phyloP scores from a whole-genome alignment of 495 filamentous ascomycete species.

The Darksidea phi region DNA sequence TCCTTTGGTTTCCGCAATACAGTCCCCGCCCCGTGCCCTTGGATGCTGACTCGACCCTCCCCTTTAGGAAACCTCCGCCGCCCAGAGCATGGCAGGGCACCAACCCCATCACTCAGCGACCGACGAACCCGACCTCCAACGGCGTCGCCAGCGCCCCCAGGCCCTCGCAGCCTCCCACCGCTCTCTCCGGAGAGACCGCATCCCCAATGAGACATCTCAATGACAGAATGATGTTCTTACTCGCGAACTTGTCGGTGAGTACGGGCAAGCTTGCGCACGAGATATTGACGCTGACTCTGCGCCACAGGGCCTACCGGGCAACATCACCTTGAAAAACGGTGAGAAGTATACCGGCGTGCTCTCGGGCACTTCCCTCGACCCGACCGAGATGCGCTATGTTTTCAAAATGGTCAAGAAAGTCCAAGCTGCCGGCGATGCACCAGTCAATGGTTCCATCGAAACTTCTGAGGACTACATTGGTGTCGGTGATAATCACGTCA shows the following conservation, averaged over 20 bases:
- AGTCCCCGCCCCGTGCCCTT: background rate
- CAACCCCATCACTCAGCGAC: slow-evolving; percentile 64
- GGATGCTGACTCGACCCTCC: slow-evolving; percentile 29
- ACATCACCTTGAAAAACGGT: slow-evolving; percentile 66
- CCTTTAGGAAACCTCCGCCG: slow-evolving; percentile 44
- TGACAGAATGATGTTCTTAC: slow-evolving; percentile 63
- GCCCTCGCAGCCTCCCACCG: slow-evolving; percentile 33
- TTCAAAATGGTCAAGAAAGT: slow-evolving; percentile 82
- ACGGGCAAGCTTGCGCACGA: background rate
- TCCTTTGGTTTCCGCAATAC: no score
- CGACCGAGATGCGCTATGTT: slow-evolving; percentile 60
- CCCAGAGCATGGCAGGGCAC: slow-evolving; percentile 65
- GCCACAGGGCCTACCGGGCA: slow-evolving; percentile 64
- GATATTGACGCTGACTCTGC: background rate
- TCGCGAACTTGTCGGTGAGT: slow-evolving; percentile 65
- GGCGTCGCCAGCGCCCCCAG: slow-evolving; percentile 49
- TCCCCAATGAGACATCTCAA: slow-evolving; percentile 63
- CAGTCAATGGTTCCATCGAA: slow-evolving; percentile 58
- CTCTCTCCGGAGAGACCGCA: slow-evolving; percentile 51
- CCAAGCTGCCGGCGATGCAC: slow-evolving; percentile 51
- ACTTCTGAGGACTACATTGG: slow-evolving; percentile 58
- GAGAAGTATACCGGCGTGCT: slow-evolving; percentile 74
- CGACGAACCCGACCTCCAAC: slow-evolving; percentile 53
- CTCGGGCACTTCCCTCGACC: slow-evolving; percentile 58
- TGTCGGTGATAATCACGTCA: slow-evolving; percentile 60